Evolutionary conservation across 495 filamentous ascomycete genomes (phyloP), one percentile per base, ranked within the genome.

Genomic region (Cladorrhinum samala): DNA sequence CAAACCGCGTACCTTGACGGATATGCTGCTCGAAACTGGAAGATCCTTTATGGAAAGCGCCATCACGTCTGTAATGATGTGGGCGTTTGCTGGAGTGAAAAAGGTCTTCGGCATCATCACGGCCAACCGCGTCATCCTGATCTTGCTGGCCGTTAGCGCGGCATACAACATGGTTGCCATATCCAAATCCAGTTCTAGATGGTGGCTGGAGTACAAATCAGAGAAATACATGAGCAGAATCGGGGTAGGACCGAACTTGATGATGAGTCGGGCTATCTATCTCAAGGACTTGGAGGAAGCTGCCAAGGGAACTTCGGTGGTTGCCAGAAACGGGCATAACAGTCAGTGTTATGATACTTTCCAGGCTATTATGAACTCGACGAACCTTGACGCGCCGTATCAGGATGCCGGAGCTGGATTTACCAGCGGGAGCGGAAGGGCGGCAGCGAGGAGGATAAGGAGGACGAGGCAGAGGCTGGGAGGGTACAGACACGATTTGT

Each of bases 171-270:
- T 83, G 19, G 77, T 87, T 43, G 83, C 89, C 51, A 80, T 88
- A 2, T 83, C 83, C 2, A 78, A 82, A 54, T 78, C 83, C 54
- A 76, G 76, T 16, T 83, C 80, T 54, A 73, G 78, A 6, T 96
- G 89, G 89, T 96, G 88, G 88, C 77, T 78, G 37, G 93, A 97
- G 70, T 79, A 88, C 40, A 84, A 81, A 46, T 89, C 91, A 9
- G 79, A 73, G 1, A 82, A 75, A 40, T 95, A 90, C 68, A 88
- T 98, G 87, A 69, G 73, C 23, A 73, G 83, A 14, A 69, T 97
- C 14, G 91, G 93, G 8, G 83, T 97, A 7, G 77, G 79, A 14
- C 87, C 89, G 16, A 84, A 92, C 55, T 59, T 78, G 30, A 79
- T 85, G 49, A 92, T 96, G 89, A 84, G 82, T 68, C 88, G 85